Evolutionary conservation across 2,329 filamentous ascomycete species (phyloP), one percentile per base, ranked within the genome.

Genomic region (Penicillium brevicompactum): DNA sequence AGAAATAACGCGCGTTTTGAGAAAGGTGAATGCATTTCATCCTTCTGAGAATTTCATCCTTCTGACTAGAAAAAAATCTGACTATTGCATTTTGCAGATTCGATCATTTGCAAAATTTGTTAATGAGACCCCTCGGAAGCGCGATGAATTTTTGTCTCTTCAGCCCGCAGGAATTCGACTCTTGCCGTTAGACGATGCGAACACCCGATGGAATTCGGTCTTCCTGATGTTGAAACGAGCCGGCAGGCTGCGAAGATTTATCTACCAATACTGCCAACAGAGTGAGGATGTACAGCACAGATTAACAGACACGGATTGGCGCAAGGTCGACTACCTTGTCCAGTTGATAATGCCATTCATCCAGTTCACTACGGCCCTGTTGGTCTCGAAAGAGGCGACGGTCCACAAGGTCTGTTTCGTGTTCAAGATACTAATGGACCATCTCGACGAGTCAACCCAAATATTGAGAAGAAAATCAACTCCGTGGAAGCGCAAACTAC

Each of bases 41-140:
- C n/a, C n/a, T n/a, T n/a, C n/a, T n/a, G n/a, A n/a, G 18, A 13
- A 1, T 0, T 47, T 13, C 21, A 10, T 47, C 18, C 18, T 38
- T 13, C 1, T 27, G 45, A n/a, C n/a, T 1, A 47, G 13, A 47
- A 38, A 27, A 21, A 27, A 11, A 22, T 47, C 45, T 47, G 45
- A 47, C 45, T 13, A 11, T 47, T 27, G 31, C 16, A 32, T n/a
- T 24, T 46, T 34, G 44, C 46, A 55, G 52, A 55, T 55, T 55
- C 52, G 52, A 42, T 50, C 27, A 14, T 50, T 55, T 46, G 52
- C 52, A 16, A 46, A 49, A 4, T 54, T 46, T 49, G 46, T 54
- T 24, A 54, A 54, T 7, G 22, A 46, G 31, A 54, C 30, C 41
- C 46, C 41, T 4, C 46, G 37, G 14, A 41, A 32, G 32, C 51